Conservation (phyloP, 2,329 filamentous ascomycete species). For the Malbranchea zuffiana region DNA sequence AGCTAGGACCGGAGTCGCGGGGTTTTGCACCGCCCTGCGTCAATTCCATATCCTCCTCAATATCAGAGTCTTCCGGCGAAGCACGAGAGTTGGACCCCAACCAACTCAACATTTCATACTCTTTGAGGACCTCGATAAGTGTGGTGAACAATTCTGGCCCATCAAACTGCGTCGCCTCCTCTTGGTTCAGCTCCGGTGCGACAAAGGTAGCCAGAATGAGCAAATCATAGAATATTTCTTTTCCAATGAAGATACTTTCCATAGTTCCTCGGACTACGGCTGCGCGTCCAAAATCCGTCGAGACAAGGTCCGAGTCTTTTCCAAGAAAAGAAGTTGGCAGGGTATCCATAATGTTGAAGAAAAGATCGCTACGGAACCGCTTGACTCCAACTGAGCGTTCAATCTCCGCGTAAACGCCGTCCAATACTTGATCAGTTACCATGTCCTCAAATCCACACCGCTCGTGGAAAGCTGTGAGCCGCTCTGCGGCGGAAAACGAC, state of each 20-base stretch:
- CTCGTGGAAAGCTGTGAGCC: conserved; percentile 68
- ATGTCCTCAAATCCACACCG: conserved; percentile 66
- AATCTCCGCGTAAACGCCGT: conserved; percentile 56
- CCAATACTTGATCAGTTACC: conserved; percentile 71
- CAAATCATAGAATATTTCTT: conserved; percentile 67
- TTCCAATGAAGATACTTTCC: conserved; percentile 63
- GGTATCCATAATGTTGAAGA: conserved; percentile 42
- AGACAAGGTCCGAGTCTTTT: conserved; percentile 34
- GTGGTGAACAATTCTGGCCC: conserved; percentile 46
- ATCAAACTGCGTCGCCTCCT: conserved; percentile 60
- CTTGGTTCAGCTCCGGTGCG: conserved; percentile 67
- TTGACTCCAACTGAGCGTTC: conserved; percentile 51
- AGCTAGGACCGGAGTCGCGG: not conserved
- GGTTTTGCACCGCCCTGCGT: conserved; percentile 15
- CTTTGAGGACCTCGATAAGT: conserved; percentile 58
- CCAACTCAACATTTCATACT: conserved; percentile 59
- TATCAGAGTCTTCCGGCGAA: not conserved
- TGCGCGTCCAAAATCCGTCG: conserved; percentile 64
- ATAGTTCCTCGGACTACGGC: conserved; percentile 65
- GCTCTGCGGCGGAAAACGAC: conserved; percentile 57
- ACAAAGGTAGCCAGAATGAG: conserved; percentile 76
- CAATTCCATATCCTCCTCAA: not conserved
- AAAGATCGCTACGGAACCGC: conserved; percentile 40
- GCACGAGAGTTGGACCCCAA: conserved; percentile 41
- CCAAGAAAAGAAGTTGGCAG: conserved; percentile 34